A percentile compares a stretch with the other conserved stretches of the same genome.
Conservation (phyloP, 2,329 filamentous ascomycete genomes). For the Mariannaea sp. region DNA sequence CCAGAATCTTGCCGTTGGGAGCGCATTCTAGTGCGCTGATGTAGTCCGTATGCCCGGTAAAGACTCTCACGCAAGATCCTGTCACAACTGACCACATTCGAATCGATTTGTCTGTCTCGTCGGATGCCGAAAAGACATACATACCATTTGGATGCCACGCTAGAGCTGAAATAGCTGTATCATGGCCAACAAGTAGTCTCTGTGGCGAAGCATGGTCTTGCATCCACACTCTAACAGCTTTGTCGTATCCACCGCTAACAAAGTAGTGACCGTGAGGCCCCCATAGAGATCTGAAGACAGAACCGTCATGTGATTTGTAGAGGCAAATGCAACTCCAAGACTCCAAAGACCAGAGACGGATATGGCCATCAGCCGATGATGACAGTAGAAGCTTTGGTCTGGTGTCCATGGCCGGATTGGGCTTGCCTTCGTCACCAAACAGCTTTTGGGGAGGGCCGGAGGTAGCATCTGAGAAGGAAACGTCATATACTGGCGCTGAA, state of each 20-base stretch:
- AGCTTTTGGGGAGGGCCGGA: slow-evolving; percentile 55
- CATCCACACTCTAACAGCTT: slow-evolving; percentile 87
- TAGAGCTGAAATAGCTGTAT: slow-evolving; percentile 89
- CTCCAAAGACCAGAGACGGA: slow-evolving; percentile 92
- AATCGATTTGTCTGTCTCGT: slow-evolving; percentile 83
- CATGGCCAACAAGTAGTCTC: slow-evolving; percentile 88
- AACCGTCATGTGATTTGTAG: slow-evolving; percentile 90
- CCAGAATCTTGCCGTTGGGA: slow-evolving; percentile 87
- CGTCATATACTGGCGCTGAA: slow-evolving; percentile 83
- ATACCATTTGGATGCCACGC: slow-evolving; percentile 93
- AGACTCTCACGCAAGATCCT: slow-evolving; percentile 85
- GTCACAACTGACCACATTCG: slow-evolving; percentile 96
- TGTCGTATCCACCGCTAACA: slow-evolving; percentile 83
- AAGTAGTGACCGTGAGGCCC: slow-evolving; percentile 97
- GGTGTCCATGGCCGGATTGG: slow-evolving; percentile 53
- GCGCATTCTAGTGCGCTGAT: slow-evolving; percentile 85
- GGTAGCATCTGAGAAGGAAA: slow-evolving; percentile 81
- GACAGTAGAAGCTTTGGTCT: slow-evolving; percentile 81
- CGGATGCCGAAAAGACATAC: slow-evolving; percentile 91
- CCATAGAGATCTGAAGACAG: slow-evolving; percentile 88
- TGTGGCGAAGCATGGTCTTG: slow-evolving; percentile 91
- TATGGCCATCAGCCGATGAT: slow-evolving; percentile 81
- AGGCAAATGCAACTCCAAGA: slow-evolving; percentile 91
- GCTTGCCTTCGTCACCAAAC: slow-evolving; percentile 55
- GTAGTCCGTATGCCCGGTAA: slow-evolving; percentile 88